phyloP scores from a whole-genome alignment of 305 asterid genomes.

The Fraxinus ornus region DNA sequence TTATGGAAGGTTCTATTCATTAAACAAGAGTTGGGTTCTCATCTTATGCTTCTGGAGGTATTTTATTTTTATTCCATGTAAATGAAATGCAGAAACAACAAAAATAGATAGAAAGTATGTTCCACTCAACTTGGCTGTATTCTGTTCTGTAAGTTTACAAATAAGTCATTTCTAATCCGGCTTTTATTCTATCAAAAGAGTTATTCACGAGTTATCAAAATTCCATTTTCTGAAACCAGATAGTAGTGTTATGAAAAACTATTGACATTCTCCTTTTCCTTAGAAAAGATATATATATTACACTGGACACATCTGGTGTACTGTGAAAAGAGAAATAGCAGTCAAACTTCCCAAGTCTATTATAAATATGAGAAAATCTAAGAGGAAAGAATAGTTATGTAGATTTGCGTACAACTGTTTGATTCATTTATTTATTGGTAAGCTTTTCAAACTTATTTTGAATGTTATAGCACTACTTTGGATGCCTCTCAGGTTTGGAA shows the following conservation, averaged over 20 bases:
- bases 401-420: neutral
- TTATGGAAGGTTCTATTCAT: neutral
- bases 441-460: conserved; percentile 3
- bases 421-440: neutral
- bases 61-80: neutral
- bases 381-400: neutral
- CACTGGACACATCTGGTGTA: neutral
- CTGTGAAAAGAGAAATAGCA: conserved; percentile 5
- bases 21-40: neutral
- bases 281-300: neutral
- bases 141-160: neutral
- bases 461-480: conserved; percentile 5
- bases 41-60: neutral
- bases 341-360: conserved; percentile 14
- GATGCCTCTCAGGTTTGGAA: conserved; percentile 46
- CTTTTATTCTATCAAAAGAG: neutral
- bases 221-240: neutral
- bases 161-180: neutral
- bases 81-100: neutral
- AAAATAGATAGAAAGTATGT: neutral
- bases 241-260: neutral
- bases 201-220: neutral
- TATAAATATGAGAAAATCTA: neutral
- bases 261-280: neutral
- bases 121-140: neutral